Evolutionary conservation across 208 protist genomes (phyloP), one percentile per base, ranked within the genome.

Genomic region (Acanthamoeba castellanii): DNA sequence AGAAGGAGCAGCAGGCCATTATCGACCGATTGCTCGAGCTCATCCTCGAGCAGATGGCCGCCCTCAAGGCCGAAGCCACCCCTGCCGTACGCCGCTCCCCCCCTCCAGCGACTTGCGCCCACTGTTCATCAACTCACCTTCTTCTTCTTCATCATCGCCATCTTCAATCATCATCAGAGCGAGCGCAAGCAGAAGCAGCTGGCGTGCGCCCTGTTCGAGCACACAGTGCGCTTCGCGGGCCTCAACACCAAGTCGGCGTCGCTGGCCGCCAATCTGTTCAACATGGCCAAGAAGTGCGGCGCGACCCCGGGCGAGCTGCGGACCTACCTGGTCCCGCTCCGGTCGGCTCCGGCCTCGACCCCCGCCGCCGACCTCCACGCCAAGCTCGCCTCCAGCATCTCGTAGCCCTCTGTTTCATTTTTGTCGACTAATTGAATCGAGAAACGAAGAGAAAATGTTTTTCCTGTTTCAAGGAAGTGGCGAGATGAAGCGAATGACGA

Each of bases 21-120:
- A 97, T 96, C 47, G 68, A 96, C 57, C 8, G 34, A 25, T 37
- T 96, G 45, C 72, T 97, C 50, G 95, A 97, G 72, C 81, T 94
- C 25, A 88, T 97, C 20, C 81, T 97, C 42, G 47, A 66, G 27
- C 94, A 96, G 25, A 57, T 97, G 37, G 84, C 95, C 55, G 55
- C 45, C 6, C 66, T 96, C n/a, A 94, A 94, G 68, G 66, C 42
- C 42, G 47, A 72, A 8, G 47, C 25, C 42, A 74, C 87, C 13
- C 50, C 89, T n/a, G 42, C 8, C 18, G 72, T 94, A 94, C 37
- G 16, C 13, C 32, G 0, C 64, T n/a, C 89, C 85, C 47, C 14
- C 47, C 30, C 55, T 42, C 52, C 70, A 25, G 18, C 68, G 14
- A n/a, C 25, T 30, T 81, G 27, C 18, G 9, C 22, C 7, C 14